A percentile compares a stretch with the other conserved stretches of the same genome.
Evolutionary conservation across 257 asterid genomes (phyloP).

Genomic region (Asclepias syriaca): DNA sequence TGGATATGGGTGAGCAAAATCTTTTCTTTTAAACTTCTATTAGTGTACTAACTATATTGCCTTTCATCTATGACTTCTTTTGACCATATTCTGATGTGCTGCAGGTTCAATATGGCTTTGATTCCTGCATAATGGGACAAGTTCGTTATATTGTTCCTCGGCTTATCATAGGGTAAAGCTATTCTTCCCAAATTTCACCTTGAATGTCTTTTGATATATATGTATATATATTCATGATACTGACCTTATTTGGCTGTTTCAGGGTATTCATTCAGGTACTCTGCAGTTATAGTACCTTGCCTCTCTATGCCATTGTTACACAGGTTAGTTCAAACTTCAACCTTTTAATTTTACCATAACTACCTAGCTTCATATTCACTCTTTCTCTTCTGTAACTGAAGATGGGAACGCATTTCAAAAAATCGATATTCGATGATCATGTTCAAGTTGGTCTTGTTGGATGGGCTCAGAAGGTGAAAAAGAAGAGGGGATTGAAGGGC

Average conservation of each 20-base stretch:
- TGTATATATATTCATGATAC: not conserved
- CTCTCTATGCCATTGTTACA: constrained; percentile 86
- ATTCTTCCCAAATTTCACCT: not conserved
- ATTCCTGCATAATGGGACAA: constrained; percentile 97
- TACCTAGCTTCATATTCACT: not conserved
- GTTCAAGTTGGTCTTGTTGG: constrained; percentile 82
- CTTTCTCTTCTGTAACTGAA: constrained; percentile 16
- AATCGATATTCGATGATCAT: constrained; percentile 82
- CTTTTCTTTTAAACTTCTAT: not conserved
- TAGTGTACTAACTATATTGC: not conserved
- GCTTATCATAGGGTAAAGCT: constrained; percentile 74
- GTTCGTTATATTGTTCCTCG: constrained; percentile 68
- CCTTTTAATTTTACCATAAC: not conserved
- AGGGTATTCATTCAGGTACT: constrained; percentile 84
- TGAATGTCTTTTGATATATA: not conserved
- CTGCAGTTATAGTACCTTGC: constrained; percentile 94
- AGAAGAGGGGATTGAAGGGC: constrained; percentile 46
- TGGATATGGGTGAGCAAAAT: constrained; percentile 75
- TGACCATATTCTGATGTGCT: not conserved
- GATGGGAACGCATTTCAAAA: constrained; percentile 98
- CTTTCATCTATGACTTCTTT: not conserved
- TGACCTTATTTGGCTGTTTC: constrained; percentile 13
- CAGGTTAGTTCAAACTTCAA: constrained; percentile 49
- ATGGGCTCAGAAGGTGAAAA: constrained; percentile 78
- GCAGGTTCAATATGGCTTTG: constrained; percentile 80